Evolutionary conservation across 129 eudicot genomes (phyloP), one percentile per base, ranked within the genome.

Genomic region (Calendula officinalis): DNA sequence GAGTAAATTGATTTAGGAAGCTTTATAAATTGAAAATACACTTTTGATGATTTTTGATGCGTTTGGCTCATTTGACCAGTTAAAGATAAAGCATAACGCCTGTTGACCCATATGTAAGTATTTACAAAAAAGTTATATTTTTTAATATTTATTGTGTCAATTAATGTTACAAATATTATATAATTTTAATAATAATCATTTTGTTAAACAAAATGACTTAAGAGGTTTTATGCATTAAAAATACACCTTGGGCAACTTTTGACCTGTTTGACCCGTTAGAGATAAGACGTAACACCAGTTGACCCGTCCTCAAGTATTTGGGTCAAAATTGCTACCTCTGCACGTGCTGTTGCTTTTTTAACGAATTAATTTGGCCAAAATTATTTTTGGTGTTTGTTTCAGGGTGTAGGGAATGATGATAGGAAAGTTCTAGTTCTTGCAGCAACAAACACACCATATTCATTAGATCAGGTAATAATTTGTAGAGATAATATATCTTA

Each of bases 361-460:
- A 50, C 14, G 34, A 7, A 14, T 36, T 58, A 12, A 13, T 32
- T 13, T 1, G 8, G 35, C 67, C 5, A 12, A 49, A 32, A 50
- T 34, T 38, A 10, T 43, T 67, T 64, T 60, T 59, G 15, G n/a
- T 38, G 53, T 50, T 16, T 43, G 38, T 68, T 17, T 76, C 78
- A 84, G 90, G 90, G 90, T 75, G 91, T 84, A 8, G 91, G 91
- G 60, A 67, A 14, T 55, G 78, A 81, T 57, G 91, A 84, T 78
- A 81, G 66, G 9, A 81, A 84, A 73, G 91, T 84, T 64, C 91
- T 84, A 32, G 83, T 84, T 64, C 91, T 84, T 75, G 87, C 91
- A 44, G 91, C 91, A n/a, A 84, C 91, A 33, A 81, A 84, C 68
- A 84, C 91, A 4, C 91, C 91, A 3, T 84, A 84, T 76, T 81